These are phyloP conservation scores for Aureobasidium namibiae DNA, from an alignment of 2,329 filamentous ascomycete species.

Conservation along the genomic window DNA sequence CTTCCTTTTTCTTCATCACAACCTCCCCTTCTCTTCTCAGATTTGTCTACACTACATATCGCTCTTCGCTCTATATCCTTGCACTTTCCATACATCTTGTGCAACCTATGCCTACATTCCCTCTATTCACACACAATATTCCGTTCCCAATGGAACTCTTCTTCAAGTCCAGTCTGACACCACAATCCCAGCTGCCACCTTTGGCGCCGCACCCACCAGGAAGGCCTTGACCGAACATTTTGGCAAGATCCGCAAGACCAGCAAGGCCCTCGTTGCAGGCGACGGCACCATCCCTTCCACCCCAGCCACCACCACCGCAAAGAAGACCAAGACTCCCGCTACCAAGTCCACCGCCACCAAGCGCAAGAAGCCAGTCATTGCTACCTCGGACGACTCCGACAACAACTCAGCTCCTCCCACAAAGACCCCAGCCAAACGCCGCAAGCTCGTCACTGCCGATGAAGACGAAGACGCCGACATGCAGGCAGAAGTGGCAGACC, in stretches of 20 bases:
- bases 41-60: too few relatives aligned
- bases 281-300: background rate
- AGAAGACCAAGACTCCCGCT: background rate
- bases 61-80: too few relatives aligned
- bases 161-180: background rate
- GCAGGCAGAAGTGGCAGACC: slow-evolving; percentile 32
- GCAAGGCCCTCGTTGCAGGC: background rate
- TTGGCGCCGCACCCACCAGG: slow-evolving; percentile 12
- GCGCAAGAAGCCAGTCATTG: slow-evolving; percentile 36
- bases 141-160: too few relatives aligned
- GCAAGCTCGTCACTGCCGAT: background rate
- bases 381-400: slow-evolving; percentile 53
- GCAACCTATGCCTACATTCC: too few relatives aligned
- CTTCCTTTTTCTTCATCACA: background rate
- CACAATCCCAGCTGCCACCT: background rate
- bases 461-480: slow-evolving; percentile 41
- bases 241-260: slow-evolving; percentile 14
- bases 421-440: background rate
- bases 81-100: too few relatives aligned
- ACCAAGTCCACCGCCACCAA: background rate
- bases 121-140: too few relatives aligned
- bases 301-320: background rate
- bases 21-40: too few relatives aligned
- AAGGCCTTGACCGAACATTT: slow-evolving; percentile 16
- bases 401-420: slow-evolving; percentile 28